Base-by-base conservation (phyloP, 345 rosid species). In the Euphorbia peplus region DNA sequence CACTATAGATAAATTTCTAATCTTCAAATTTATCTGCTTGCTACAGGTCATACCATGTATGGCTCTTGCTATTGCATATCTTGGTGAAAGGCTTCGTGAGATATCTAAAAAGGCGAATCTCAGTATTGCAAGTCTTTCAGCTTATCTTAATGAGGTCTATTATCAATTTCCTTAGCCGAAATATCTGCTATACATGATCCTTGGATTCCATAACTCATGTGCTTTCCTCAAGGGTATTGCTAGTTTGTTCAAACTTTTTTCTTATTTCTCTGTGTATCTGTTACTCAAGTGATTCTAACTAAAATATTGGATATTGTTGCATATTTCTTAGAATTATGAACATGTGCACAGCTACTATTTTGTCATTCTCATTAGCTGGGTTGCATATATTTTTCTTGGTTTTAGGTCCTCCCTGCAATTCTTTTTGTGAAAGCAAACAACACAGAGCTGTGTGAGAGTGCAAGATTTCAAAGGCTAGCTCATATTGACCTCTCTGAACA, bases 371-470 rank as follows among this genome's bases (percentile, higher is more conserved):
- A 10, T 56, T 73, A 10, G 41, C n/a, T 22, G 30, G 52, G 41
- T 16, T 64, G 18, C 32, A 55, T n/a, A 21, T 52, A 4, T 60
- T 24, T 39, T 25, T 70, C 4, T 61, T 7, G 30, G 15, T 67
- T 55, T 66, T 69, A 93, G 98, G 91, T 91, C 59, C 84, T 93
- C 56, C 96, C 98, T 53, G 91, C 97, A 8, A 83, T 91, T 79
- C 70, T 93, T 56, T 89, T 89, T 68, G 95, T 93, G 71, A 91
- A 93, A 76, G 97, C 98, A 75, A 93, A 88, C 82, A 91, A 87
- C 77, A 89, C 89, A 22, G 98, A 91, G 83, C 61, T 73, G 21
- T 83, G 81, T 67, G 98, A 91, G 87, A 77, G 69, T 78, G 79
- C 84, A 32, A 85, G 96, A 80, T 89, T 91, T 74, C 80, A 74